phyloP scores from a whole-genome alignment of 2,329 filamentous ascomycete species.

The Fusarium dimerum region DNA sequence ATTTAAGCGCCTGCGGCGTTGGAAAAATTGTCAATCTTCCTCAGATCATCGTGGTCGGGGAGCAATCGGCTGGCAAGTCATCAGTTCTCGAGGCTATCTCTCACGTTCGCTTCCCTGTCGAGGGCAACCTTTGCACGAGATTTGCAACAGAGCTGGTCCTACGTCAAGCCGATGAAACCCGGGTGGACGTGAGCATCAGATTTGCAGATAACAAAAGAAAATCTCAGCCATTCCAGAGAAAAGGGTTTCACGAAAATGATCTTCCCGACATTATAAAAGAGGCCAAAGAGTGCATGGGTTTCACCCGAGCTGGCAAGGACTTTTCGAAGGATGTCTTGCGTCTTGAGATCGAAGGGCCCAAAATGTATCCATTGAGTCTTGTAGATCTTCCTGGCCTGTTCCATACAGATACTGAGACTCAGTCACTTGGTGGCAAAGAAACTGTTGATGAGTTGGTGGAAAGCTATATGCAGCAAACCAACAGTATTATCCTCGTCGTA shows the following conservation, averaged over 20 bases:
- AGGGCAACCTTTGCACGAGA: constrained; percentile 57
- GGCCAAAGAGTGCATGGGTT: constrained; percentile 53
- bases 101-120: constrained; percentile 58
- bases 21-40: constrained; percentile 50
- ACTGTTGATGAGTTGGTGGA: constrained; percentile 42
- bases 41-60: constrained; percentile 60
- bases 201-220: constrained; percentile 29
- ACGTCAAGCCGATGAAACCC: constrained; percentile 38
- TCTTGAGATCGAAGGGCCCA: constrained; percentile 47
- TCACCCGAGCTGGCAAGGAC: constrained; percentile 29
- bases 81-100: constrained; percentile 66
- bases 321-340: constrained; percentile 50
- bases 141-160: constrained; percentile 63
- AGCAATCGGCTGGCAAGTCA: constrained; percentile 64
- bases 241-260: constrained; percentile 38
- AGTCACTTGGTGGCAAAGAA: constrained; percentile 32
- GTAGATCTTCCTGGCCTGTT: constrained; percentile 56
- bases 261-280: constrained; percentile 51
- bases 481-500: constrained; percentile 62
- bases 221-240: constrained; percentile 31
- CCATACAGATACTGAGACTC: constrained; percentile 32
- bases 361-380: constrained; percentile 49
- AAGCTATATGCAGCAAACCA: constrained; percentile 55
- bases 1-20: constrained; percentile 50
- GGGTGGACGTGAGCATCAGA: constrained; percentile 46